Evolutionary conservation across 495 filamentous ascomycete genomes (phyloP).

Genomic region (Daldinia bambusicola): DNA sequence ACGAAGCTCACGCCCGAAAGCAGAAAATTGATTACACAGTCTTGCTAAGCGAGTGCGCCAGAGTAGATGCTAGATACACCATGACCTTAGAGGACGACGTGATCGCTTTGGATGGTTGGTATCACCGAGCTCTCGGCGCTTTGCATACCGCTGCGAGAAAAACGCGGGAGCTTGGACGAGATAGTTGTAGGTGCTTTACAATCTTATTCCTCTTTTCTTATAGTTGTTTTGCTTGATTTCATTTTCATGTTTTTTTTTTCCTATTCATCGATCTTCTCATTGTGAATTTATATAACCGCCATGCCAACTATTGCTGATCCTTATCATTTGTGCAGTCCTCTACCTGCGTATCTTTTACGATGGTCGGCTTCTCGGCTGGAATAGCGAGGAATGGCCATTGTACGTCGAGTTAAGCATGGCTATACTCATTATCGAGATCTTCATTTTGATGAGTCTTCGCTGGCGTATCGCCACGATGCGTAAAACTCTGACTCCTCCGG

Average conservation of each 20-base stretch:
- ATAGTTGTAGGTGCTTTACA: slow-evolving; percentile 43
- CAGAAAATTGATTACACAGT: slow-evolving; percentile 62
- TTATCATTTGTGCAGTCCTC: slow-evolving; percentile 43
- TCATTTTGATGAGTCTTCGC: slow-evolving; percentile 15
- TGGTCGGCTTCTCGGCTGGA: slow-evolving; percentile 65
- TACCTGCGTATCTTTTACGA: slow-evolving; percentile 68
- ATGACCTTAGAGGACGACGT: slow-evolving; percentile 67
- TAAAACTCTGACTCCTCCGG: slow-evolving; percentile 22
- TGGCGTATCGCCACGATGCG: slow-evolving; percentile 16
- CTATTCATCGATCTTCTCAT: too few relatives aligned
- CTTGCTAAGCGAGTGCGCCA: slow-evolving; percentile 58
- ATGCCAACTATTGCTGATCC: slow-evolving; percentile 4
- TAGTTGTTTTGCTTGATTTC: too few relatives aligned
- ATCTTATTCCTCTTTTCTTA: neutral
- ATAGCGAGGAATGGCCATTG: slow-evolving; percentile 60
- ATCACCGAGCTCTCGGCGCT: slow-evolving; percentile 54
- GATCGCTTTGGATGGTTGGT: slow-evolving; percentile 64
- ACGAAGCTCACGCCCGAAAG: slow-evolving; percentile 52
- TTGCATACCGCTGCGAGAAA: slow-evolving; percentile 50
- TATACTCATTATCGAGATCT: slow-evolving; percentile 27
- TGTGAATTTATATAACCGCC: neutral
- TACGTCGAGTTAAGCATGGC: slow-evolving; percentile 54
- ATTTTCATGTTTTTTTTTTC: too few relatives aligned
- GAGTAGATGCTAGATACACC: slow-evolving; percentile 58
- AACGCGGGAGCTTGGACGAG: slow-evolving; percentile 40